A percentile compares a stretch with the other conserved stretches of the same genome.
phyloP scores from a whole-genome alignment of 1,139 yeast species.

The Yamadazyma mexicana region DNA sequence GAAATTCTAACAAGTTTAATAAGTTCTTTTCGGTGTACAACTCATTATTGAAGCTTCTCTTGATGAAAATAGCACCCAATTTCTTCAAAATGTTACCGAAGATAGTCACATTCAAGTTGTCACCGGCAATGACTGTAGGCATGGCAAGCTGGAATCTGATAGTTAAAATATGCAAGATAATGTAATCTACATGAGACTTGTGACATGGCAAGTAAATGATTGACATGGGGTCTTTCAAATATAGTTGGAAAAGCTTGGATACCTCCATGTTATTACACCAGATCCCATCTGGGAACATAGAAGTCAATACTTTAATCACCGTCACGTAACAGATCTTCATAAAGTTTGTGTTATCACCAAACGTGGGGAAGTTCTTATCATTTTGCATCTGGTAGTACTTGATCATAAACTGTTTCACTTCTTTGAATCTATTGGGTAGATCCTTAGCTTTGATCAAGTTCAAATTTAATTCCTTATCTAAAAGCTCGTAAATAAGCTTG shows the following conservation, averaged over 20 bases:
- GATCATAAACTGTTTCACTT: conserved; percentile 43
- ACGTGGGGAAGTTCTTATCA: conserved; percentile 35
- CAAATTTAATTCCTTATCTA: conserved; percentile 42
- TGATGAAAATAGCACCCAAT: conserved; percentile 50
- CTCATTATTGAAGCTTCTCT: conserved; percentile 48
- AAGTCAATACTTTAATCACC: conserved; percentile 31
- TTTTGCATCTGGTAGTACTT: conserved; percentile 38
- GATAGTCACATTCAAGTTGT: conserved; percentile 63
- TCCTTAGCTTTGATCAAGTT: conserved; percentile 39
- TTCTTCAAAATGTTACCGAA: conserved; percentile 49
- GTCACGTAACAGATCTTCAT: conserved; percentile 40
- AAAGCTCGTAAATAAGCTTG: conserved; percentile 37
- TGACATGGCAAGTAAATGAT: conserved; percentile 52
- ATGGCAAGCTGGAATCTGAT: conserved; percentile 57
- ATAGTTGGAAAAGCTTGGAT: conserved; percentile 28
- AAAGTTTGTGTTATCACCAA: conserved; percentile 25
- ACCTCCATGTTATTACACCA: conserved; percentile 42
- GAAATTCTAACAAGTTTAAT: conserved; percentile 53
- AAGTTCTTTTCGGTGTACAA: conserved; percentile 59
- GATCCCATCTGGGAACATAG: conserved; percentile 47
- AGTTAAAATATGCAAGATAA: conserved; percentile 58
- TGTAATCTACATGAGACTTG: conserved; percentile 66
- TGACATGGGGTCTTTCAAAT: conserved; percentile 44
- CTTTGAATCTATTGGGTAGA: conserved; percentile 32
- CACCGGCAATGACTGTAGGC: conserved; percentile 69